Conservation (phyloP, 371 early-diverging fungal species). For the Conidiobolus incongruus region DNA sequence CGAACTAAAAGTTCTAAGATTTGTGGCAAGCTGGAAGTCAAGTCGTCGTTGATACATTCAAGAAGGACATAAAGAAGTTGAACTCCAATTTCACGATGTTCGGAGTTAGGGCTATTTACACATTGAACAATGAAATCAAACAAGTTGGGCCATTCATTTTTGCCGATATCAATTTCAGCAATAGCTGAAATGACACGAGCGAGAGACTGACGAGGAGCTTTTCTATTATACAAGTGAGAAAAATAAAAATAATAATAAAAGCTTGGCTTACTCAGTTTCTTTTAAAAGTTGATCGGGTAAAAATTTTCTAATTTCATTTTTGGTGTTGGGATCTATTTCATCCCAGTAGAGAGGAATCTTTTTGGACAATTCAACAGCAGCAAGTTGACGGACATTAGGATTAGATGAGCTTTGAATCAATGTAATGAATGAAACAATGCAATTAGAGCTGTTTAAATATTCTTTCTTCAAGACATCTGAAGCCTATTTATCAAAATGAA, state of each 20-base stretch:
- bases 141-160: conserved; percentile 54
- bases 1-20: conserved; percentile 42
- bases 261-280: conserved; percentile 36
- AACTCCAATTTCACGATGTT: conserved; percentile 67
- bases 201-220: conserved; percentile 46
- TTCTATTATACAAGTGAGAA: conserved; percentile 13
- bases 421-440: conserved; percentile 48
- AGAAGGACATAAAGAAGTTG: conserved; percentile 62
- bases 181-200: conserved; percentile 73
- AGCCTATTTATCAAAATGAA: too few species aligned
- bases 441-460: conserved; percentile 29
- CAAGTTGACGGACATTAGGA: conserved; percentile 51
- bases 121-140: conserved; percentile 52
- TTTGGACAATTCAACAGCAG: conserved; percentile 75
- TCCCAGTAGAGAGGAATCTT: conserved; percentile 48
- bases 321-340: conserved; percentile 24
- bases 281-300: conserved; percentile 39
- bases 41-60: conserved; percentile 53
- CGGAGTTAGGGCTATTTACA: conserved; percentile 33
- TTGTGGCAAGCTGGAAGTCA: conserved; percentile 32
- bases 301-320: conserved; percentile 27
- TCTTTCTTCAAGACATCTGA: conserved; percentile 6
- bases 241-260: neutral
- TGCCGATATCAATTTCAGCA: conserved; percentile 57
- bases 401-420: conserved; percentile 32